Evolutionary conservation across 148 eudicot genomes (phyloP).

Genomic region (Rhododendron mucronatum): DNA sequence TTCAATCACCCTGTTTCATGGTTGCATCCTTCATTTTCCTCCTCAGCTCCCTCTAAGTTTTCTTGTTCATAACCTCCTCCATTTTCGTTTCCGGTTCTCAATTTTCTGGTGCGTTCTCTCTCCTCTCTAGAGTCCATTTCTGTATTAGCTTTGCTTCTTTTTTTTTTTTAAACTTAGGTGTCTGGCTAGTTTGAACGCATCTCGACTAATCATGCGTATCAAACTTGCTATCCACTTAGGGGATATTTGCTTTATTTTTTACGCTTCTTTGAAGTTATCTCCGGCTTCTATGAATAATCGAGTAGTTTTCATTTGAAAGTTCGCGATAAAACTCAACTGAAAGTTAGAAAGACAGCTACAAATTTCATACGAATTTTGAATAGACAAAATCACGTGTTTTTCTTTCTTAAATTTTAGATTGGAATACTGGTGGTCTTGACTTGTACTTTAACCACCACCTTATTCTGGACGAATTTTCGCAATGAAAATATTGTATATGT

Average conservation of each 20-base stretch:
- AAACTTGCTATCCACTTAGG: too few relatives aligned
- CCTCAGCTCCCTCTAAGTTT: neutral
- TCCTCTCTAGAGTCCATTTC: neutral
- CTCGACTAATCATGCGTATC: too few relatives aligned
- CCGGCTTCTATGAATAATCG: neutral
- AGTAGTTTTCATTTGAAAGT: neutral
- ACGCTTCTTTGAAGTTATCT: neutral
- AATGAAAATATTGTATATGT: too few relatives aligned
- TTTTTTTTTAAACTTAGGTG: too few relatives aligned
- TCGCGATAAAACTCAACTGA: neutral
- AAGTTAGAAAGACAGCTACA: neutral
- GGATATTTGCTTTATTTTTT: neutral
- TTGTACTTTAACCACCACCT: too few relatives aligned
- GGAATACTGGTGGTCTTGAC: neutral
- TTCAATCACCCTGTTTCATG: neutral
- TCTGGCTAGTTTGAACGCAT: too few relatives aligned
- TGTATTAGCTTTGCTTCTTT: too few relatives aligned
- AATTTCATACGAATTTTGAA: neutral
- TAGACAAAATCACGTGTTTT: neutral
- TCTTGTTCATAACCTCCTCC: neutral
- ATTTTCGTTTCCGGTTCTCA: neutral
- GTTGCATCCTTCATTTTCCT: conserved; percentile 2
- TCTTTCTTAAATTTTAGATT: too few relatives aligned
- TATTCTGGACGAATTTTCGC: too few relatives aligned
- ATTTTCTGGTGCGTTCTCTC: conserved; percentile 8